phyloP scores from a whole-genome alignment of 305 asterid species.

The Fraxinus sp. region DNA sequence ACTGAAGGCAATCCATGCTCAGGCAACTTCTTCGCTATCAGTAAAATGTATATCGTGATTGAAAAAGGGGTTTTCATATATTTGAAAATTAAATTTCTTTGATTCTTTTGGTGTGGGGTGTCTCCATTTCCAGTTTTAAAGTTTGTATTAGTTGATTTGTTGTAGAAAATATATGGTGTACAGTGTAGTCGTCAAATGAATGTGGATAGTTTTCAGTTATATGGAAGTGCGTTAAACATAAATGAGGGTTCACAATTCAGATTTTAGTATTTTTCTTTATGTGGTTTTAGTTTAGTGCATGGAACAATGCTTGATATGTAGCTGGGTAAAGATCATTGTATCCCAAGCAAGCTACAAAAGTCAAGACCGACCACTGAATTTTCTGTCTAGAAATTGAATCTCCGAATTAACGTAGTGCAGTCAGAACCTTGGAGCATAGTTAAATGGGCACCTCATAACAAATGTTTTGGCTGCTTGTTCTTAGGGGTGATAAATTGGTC shows the following conservation, averaged over 20 bases:
- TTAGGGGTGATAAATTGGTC: neutral
- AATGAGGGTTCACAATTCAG: neutral
- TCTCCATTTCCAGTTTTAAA: constrained; percentile 30
- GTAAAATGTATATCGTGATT: constrained; percentile 17
- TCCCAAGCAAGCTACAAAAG: neutral
- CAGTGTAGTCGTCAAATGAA: constrained; percentile 12
- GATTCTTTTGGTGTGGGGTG: constrained; percentile 36
- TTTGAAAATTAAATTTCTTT: constrained; percentile 26
- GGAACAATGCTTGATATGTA: neutral
- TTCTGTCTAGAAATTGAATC: neutral
- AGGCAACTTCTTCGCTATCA: constrained; percentile 26
- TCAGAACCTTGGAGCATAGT: neutral
- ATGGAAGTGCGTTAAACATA: neutral
- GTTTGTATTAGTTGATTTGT: constrained; percentile 30
- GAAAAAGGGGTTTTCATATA: constrained; percentile 8
- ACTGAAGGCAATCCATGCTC: constrained; percentile 36
- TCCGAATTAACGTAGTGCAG: neutral
- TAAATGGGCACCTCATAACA: neutral
- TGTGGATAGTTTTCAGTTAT: neutral
- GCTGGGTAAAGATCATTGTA: neutral
- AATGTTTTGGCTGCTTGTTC: neutral
- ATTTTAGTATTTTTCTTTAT: neutral
- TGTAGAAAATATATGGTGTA: constrained; percentile 25
- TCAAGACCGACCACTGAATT: neutral
- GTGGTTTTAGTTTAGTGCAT: neutral